phyloP scores from a whole-genome alignment of 192 early-diverging fungal genomes.

The Backusella circina region DNA sequence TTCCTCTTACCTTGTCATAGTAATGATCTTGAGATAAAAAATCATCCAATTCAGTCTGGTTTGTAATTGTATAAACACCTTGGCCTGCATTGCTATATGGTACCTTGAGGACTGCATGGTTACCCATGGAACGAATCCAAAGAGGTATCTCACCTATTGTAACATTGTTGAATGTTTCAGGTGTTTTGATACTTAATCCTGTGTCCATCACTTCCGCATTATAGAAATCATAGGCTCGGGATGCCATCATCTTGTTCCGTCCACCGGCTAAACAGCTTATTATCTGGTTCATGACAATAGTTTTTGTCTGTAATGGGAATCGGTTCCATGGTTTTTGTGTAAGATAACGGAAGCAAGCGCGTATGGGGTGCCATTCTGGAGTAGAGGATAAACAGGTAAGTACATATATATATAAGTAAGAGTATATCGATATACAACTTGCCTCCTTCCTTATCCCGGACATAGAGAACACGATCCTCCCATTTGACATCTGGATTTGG shows the following conservation, averaged over 20 bases:
- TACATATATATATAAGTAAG: not conserved
- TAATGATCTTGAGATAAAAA: slow-evolving; percentile 77
- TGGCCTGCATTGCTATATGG: slow-evolving; percentile 89
- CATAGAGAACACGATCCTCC: slow-evolving; percentile 68
- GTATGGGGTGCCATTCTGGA: slow-evolving; percentile 74
- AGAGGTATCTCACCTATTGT: slow-evolving; percentile 77
- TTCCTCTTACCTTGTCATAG: slow-evolving; percentile 65
- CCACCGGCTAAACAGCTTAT: slow-evolving; percentile 84
- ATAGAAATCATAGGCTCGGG: slow-evolving; percentile 80
- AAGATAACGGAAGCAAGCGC: slow-evolving; percentile 87
- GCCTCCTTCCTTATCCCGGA: slow-evolving; percentile 62
- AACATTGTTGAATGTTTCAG: slow-evolving; percentile 86
- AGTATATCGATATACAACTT: slow-evolving; percentile 1
- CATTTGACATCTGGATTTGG: slow-evolving; percentile 73
- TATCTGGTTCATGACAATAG: slow-evolving; percentile 77
- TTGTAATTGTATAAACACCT: slow-evolving; percentile 90
- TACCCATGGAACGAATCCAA: slow-evolving; percentile 82
- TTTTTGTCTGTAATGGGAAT: slow-evolving; percentile 73
- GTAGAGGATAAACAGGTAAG: not conserved
- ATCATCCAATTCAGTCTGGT: slow-evolving; percentile 61
- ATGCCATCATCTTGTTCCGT: slow-evolving; percentile 90
- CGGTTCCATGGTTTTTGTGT: slow-evolving; percentile 89
- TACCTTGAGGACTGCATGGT: slow-evolving; percentile 80
- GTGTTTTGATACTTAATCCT: slow-evolving; percentile 67
- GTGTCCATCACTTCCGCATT: slow-evolving; percentile 74